Percentiles rank a stretch among this genome's conserved stretches.
These are phyloP conservation scores for Coffea humblotiana DNA, from an alignment of 305 asterid genomes.

Conservation along the genomic window DNA sequence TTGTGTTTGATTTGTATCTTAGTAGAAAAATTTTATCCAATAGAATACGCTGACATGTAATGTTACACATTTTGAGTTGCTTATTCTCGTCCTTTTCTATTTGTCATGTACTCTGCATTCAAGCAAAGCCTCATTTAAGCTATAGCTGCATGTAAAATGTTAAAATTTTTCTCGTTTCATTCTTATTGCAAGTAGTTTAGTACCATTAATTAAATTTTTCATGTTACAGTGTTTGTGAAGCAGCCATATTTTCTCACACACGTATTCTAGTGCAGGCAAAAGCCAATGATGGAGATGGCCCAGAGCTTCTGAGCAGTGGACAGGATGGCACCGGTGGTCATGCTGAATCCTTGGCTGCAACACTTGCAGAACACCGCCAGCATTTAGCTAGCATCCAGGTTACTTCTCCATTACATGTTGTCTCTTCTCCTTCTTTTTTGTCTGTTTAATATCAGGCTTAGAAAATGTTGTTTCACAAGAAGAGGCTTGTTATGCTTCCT, in stretches of 20 bases:
- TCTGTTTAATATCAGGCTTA: neutral
- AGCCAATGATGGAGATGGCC: slow-evolving; percentile 94
- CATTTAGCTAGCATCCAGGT: slow-evolving; percentile 99
- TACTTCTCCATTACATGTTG: slow-evolving; percentile 11
- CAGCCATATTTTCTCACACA: slow-evolving; percentile 5
- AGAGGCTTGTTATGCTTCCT: neutral
- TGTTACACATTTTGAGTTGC: neutral
- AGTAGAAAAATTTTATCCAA: neutral
- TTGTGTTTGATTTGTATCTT: neutral
- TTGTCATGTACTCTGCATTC: neutral
- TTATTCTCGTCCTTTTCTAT: slow-evolving; percentile 1
- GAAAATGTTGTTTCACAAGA: neutral
- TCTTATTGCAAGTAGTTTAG: neutral
- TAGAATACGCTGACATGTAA: neutral
- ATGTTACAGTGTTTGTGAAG: neutral
- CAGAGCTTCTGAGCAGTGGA: slow-evolving; percentile 76
- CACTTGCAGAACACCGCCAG: slow-evolving; percentile 89
- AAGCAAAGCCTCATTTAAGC: slow-evolving; percentile 6
- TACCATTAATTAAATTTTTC: neutral
- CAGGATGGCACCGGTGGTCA: slow-evolving; percentile 77
- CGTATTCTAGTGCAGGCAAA: slow-evolving; percentile 63
- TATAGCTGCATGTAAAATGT: neutral
- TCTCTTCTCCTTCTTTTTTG: neutral
- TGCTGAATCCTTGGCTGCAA: slow-evolving; percentile 84
- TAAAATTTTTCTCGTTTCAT: neutral